phyloP scores from a whole-genome alignment of 108 stramenopile species.

The Nitzschia sp. region DNA sequence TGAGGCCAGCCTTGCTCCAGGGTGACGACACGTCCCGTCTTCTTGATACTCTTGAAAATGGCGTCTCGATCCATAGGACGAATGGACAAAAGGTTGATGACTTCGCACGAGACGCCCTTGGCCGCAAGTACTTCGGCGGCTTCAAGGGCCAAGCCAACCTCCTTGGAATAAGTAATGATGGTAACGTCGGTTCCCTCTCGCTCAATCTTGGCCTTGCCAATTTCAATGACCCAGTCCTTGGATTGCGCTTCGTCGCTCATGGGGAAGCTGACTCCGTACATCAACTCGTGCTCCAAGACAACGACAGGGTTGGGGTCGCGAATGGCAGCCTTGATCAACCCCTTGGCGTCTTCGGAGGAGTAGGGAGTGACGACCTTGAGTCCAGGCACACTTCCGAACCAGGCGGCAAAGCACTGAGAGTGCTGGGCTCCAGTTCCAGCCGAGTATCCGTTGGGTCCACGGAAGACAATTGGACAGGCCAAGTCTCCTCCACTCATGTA shows the following conservation, averaged over 20 bases:
- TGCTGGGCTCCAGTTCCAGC: constrained; percentile 99
- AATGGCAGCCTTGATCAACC: constrained; percentile 98
- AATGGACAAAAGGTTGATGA: constrained; percentile 93
- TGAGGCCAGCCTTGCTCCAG: constrained; percentile 99
- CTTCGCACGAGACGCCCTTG: constrained; percentile 87
- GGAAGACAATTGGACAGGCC: constrained; percentile 97
- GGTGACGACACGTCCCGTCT: constrained; percentile 93
- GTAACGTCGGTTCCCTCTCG: constrained; percentile 94
- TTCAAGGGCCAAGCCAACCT: constrained; percentile 89
- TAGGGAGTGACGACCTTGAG: constrained; percentile 96
- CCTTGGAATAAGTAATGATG: constrained; percentile 91
- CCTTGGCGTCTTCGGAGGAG: constrained; percentile 95
- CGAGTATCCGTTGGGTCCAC: constrained; percentile 97
- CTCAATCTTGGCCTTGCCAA: constrained; percentile 92
- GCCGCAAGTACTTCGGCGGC: constrained; percentile 85
- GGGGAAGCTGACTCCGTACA: constrained; percentile 95
- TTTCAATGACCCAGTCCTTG: constrained; percentile 88
- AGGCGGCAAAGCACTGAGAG: constrained; percentile 98
- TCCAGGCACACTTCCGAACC: constrained; percentile 91
- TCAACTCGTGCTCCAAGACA: constrained; percentile 97
- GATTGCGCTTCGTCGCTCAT: constrained; percentile 91
- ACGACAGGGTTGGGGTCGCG: constrained; percentile 98
- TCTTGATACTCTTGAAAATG: constrained; percentile 91
- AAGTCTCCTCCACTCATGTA: constrained; percentile 97
- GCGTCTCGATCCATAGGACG: constrained; percentile 96